These are phyloP conservation scores for Starmerella sp. DNA, from an alignment of 805 yeast species.

Conservation along the genomic window DNA sequence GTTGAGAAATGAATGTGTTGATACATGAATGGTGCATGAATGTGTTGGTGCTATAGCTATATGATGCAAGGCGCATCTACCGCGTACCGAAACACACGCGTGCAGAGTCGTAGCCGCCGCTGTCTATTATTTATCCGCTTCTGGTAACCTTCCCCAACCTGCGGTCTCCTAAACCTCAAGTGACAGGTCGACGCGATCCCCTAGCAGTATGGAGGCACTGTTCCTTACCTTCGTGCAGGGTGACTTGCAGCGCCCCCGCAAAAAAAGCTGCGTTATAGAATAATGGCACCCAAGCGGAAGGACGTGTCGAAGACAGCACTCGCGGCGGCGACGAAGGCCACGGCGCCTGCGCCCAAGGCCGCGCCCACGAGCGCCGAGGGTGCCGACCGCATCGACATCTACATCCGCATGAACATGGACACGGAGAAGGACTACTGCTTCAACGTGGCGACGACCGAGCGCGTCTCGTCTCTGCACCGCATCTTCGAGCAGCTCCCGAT, in stretches of 20 bases:
- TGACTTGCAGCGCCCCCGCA: background rate
- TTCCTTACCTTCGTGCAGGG: slow-evolving; percentile 2
- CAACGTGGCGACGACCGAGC: slow-evolving; percentile 46
- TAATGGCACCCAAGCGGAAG: background rate
- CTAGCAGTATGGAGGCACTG: background rate
- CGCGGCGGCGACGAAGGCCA: background rate
- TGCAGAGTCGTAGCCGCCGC: no score
- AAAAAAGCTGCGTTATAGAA: background rate
- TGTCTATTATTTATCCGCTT: no score
- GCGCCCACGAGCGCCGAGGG: no score
- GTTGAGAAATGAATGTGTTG: no score
- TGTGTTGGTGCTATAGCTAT: no score
- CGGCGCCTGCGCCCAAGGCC: background rate
- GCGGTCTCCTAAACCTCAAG: background rate
- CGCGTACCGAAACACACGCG: no score
- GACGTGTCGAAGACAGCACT: background rate
- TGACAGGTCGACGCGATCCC: background rate
- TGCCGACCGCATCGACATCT: slow-evolving; percentile 31
- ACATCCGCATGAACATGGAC: slow-evolving; percentile 76
- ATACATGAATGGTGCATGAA: no score
- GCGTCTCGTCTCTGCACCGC: slow-evolving; percentile 46
- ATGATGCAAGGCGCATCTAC: no score
- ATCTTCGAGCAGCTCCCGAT: slow-evolving; percentile 62
- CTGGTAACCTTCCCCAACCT: background rate
- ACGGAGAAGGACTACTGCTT: slow-evolving; percentile 83